Evolutionary conservation across 2,329 filamentous ascomycete species (phyloP), one percentile per base, ranked within the genome.

Genomic region (Claviceps cyperi): DNA sequence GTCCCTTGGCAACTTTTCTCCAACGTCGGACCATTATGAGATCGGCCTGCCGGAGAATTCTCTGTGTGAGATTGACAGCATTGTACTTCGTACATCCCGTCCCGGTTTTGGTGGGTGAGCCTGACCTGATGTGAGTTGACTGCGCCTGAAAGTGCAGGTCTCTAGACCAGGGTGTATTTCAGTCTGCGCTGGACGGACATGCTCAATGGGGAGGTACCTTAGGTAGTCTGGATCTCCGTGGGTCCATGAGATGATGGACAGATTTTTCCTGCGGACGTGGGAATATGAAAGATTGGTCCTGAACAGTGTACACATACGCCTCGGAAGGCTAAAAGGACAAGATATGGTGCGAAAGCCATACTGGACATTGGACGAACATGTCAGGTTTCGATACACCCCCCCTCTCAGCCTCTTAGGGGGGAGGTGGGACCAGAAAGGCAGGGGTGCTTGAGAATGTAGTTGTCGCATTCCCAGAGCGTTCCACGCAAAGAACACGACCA

Each of bases 51-150:
- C 43, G 47, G 47, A 52, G 47, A 49, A 56, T 49, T 21, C 57
- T 55, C 57, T 55, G 49, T 55, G 50, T 45, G 22, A 51, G 50
- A 46, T 48, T 45, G 43, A 40, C 35, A 43, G 21, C 50, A 45
- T 52, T 43, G 32, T 37, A 47, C 47, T 50, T 46, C 47, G n/a
- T 41, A 47, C 47, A 52, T 52, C 38, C 50, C 35, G 49, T 50
- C 38, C 47, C 15, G 43, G 47, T 24, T 35, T 32, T 46, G 43
- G 37, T 49, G 43, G 22, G 41, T 38, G 43, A 46, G 43, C 35
- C 47, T 46, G 47, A 43, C 44, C 24, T 22, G 41, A 45, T 11
- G 3, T 36, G 38, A 13, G 28, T 32, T 32, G 37, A 46, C 44
- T 38, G 22, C 28, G n/a, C 45, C 44, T n/a, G 39, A 28, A 32